These are phyloP conservation scores for Heimioporus punctisporus DNA, from an alignment of 1,284 basidiomycete species.

Conservation along the genomic window DNA sequence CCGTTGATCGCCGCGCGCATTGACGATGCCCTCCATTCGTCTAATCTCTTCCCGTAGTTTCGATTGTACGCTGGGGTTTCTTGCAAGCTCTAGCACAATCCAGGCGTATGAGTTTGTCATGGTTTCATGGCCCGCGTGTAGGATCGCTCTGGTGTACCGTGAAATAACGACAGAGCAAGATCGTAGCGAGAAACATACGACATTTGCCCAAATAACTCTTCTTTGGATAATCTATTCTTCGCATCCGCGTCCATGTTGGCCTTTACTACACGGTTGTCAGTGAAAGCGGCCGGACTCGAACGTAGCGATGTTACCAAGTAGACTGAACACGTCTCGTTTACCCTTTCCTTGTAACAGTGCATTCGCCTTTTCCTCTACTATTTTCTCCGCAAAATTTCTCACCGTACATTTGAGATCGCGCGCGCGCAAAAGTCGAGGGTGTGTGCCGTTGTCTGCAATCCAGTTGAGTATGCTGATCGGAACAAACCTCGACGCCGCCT, in stretches of 20 bases:
- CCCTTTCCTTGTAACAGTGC: constrained; percentile 34
- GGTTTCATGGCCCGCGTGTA: constrained; percentile 54
- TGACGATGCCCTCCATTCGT: constrained; percentile 33
- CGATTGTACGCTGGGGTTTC: constrained; percentile 37
- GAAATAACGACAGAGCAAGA: background rate
- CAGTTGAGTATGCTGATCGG: constrained; percentile 34
- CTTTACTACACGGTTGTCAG: constrained; percentile 40
- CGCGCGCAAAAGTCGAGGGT: constrained; percentile 35
- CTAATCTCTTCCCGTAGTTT: constrained; percentile 43
- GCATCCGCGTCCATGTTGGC: constrained; percentile 52
- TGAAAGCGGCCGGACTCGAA: no score
- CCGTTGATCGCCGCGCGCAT: constrained; percentile 38
- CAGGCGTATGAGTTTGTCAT: constrained; percentile 43
- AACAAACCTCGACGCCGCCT: constrained; percentile 12
- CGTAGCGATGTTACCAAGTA: no score
- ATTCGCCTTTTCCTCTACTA: constrained; percentile 44
- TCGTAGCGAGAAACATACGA: background rate
- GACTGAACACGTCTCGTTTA: constrained; percentile 41
- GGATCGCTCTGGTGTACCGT: constrained; percentile 26
- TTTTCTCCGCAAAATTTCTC: constrained; percentile 35
- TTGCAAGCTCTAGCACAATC: constrained; percentile 44
- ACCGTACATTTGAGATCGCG: constrained; percentile 28
- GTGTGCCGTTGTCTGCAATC: constrained; percentile 37
- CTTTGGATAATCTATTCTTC: constrained; percentile 43
- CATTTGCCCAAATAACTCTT: constrained; percentile 39